A percentile compares a stretch with the other conserved stretches of the same genome.
phyloP scores from a whole-genome alignment of 257 asterid species.

The Solanum chaucha region DNA sequence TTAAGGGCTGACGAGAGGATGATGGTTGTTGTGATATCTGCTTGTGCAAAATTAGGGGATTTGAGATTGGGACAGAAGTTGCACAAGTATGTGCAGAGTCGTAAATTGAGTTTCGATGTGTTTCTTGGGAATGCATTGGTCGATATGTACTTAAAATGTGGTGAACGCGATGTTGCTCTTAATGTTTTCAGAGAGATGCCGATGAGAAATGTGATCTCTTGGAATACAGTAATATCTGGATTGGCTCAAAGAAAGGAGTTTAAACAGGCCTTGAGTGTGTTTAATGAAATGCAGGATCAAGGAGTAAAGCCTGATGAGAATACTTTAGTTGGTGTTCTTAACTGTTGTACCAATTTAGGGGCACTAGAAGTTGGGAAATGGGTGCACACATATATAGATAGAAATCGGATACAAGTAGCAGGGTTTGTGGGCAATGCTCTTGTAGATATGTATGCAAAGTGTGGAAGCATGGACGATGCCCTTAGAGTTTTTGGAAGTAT shows the following conservation, averaged over 20 bases:
- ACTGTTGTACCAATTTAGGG: constrained; percentile 34
- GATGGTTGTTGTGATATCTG: too few species aligned
- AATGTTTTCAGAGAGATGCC: constrained; percentile 25
- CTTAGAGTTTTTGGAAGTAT: constrained; percentile 12
- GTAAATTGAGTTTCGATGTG: constrained; percentile 18
- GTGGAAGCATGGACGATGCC: constrained; percentile 22
- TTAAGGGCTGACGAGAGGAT: too few species aligned
- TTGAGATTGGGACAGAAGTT: constrained; percentile 26
- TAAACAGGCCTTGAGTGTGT: constrained; percentile 17
- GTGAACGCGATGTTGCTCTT: constrained; percentile 12
- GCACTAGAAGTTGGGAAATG: constrained; percentile 28
- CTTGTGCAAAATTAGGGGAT: too few species aligned
- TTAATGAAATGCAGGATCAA: constrained; percentile 17
- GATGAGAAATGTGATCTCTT: constrained; percentile 26
- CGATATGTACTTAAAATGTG: constrained; percentile 43
- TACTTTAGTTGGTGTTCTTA: constrained; percentile 31
- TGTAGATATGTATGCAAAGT: constrained; percentile 38
- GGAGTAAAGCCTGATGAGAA: constrained; percentile 21
- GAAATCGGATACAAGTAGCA: constrained; percentile 3
- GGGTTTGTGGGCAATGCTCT: constrained; percentile 32
- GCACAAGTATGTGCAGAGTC: constrained; percentile 18
- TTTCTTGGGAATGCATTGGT: constrained; percentile 31
- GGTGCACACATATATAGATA: constrained; percentile 28
- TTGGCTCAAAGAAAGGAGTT: constrained; percentile 19
- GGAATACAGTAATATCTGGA: constrained; percentile 37